Conservation (phyloP, 2,329 filamentous ascomycete genomes). For the Colletotrichum salicis region DNA sequence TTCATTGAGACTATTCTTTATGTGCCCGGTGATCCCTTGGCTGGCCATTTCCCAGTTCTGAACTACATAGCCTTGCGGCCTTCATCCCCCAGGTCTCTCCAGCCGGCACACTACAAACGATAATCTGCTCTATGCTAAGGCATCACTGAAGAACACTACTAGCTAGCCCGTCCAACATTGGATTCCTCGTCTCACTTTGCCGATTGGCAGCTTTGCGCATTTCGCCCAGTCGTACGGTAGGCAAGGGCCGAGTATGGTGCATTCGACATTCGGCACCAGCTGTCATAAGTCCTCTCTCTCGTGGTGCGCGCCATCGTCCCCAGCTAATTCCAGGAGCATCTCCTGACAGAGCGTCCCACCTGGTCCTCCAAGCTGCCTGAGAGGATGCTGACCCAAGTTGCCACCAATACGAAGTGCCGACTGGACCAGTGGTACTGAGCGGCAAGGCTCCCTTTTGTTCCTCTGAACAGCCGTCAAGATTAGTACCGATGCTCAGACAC, state of each 20-base stretch:
- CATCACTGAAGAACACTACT: not conserved
- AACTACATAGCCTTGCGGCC: no score
- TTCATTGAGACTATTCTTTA: not conserved
- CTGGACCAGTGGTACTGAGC: not conserved
- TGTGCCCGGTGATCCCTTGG: not conserved
- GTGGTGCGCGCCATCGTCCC: not conserved
- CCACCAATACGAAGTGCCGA: not conserved
- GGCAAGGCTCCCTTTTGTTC: not conserved
- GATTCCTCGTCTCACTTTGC: not conserved
- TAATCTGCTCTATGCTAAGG: not conserved
- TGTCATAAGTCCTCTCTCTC: not conserved
- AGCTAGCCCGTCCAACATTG: not conserved
- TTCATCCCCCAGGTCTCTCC: not conserved
- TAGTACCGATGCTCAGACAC: not conserved
- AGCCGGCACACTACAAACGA: not conserved
- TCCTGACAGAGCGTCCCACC: not conserved
- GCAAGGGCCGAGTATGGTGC: not conserved
- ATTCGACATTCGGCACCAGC: not conserved
- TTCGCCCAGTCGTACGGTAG: not conserved
- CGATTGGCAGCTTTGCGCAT: not conserved
- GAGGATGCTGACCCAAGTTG: not conserved
- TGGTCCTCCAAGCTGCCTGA: no score
- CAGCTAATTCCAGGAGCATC: not conserved
- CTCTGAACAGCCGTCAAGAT: not conserved
- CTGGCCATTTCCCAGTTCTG: not conserved